A percentile compares a stretch with the other conserved stretches of the same genome.
Evolutionary conservation across 352 stramenopile genomes (phyloP).

Genomic region (Phytophthora foliorum): DNA sequence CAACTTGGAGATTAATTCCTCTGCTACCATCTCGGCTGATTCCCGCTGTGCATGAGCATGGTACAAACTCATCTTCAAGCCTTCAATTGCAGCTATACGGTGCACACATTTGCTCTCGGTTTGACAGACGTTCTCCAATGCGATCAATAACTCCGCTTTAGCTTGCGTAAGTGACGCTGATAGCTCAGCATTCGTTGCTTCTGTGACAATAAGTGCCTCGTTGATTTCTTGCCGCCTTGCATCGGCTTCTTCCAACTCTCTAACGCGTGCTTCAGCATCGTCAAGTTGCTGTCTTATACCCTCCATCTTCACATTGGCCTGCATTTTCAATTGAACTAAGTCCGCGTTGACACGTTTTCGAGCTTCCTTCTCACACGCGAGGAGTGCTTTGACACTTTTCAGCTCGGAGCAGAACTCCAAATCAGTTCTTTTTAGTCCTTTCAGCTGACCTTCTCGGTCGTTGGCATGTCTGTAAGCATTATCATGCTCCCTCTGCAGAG

Average conservation of each 20-base stretch:
- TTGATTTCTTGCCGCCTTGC: constrained; percentile 3
- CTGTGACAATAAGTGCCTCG: not conserved
- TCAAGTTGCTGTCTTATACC: not conserved
- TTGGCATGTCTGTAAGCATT: not conserved
- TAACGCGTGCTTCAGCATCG: not conserved
- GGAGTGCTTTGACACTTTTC: constrained; percentile 6
- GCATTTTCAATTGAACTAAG: not conserved
- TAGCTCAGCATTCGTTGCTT: constrained; percentile 11
- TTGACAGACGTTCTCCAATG: not conserved
- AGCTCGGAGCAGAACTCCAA: constrained; percentile 10
- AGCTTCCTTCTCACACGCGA: constrained; percentile 15
- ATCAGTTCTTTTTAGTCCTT: constrained; percentile 2
- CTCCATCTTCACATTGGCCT: constrained; percentile 4
- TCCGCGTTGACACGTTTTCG: not conserved
- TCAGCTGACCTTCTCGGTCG: constrained; percentile 17
- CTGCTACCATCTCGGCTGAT: constrained; percentile 8
- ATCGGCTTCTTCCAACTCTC: not conserved
- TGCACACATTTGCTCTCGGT: not conserved
- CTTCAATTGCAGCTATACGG: not conserved
- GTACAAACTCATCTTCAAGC: constrained; percentile 1
- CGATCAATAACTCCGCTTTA: constrained; percentile 2
- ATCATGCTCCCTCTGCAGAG: constrained; percentile 17
- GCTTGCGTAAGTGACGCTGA: constrained; percentile 2
- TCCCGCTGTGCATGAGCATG: constrained; percentile 15
- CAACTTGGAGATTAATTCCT: constrained; percentile 5